Conservation (phyloP, 2,329 filamentous ascomycete genomes). For the Furcasterigmium sp. region DNA sequence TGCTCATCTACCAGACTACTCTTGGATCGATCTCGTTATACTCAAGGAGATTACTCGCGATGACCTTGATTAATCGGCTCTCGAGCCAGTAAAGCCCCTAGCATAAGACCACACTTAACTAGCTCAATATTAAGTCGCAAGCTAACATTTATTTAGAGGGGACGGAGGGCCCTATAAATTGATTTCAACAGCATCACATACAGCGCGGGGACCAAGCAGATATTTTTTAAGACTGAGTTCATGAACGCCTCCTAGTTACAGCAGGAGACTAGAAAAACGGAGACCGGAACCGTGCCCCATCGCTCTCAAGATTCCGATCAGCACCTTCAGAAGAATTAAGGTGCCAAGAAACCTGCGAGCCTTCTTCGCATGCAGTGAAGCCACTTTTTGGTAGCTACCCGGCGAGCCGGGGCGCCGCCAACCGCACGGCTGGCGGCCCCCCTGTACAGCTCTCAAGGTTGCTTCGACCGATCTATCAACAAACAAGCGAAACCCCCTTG, state of each 20-base stretch:
- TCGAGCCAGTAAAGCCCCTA: no score
- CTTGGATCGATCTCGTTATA: no score
- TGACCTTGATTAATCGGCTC: no score
- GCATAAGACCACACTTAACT: no score
- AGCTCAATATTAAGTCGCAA: no score
- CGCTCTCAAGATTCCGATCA: slow-evolving; percentile 13
- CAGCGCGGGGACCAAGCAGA: no score
- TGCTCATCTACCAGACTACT: no score
- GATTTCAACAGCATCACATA: no score
- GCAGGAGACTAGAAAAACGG: slow-evolving; percentile 13
- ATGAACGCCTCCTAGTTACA: slow-evolving; percentile 14
- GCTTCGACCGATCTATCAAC: slow-evolving; percentile 15
- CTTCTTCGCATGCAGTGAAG: slow-evolving; percentile 13
- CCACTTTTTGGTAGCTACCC: slow-evolving; percentile 14
- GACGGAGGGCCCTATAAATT: no score
- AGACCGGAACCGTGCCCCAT: slow-evolving; percentile 14
- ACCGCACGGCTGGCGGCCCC: slow-evolving; percentile 9
- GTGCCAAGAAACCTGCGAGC: slow-evolving; percentile 13
- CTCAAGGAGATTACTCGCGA: no score
- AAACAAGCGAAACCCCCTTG: slow-evolving; percentile 12
- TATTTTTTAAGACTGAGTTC: slow-evolving; percentile 10
- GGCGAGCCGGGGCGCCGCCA: slow-evolving; percentile 9
- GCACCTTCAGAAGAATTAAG: slow-evolving; percentile 15
- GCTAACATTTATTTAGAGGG: no score
- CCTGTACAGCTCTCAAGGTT: slow-evolving; percentile 11